Evolutionary conservation across 345 rosid species (phyloP), one percentile per base, ranked within the genome.

Genomic region (Linum trigynum): DNA sequence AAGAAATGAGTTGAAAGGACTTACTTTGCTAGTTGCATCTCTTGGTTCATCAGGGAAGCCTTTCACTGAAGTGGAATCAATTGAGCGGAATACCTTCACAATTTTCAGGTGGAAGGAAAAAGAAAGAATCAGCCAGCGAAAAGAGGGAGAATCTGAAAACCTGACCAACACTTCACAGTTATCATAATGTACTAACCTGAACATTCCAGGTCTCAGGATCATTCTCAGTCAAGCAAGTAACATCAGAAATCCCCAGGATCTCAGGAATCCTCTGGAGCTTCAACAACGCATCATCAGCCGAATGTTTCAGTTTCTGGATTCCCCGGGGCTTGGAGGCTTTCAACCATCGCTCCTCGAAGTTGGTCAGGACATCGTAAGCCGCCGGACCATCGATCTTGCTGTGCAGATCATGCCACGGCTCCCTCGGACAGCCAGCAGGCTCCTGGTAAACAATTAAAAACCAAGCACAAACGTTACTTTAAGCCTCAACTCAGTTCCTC

Each of bases 401-500:
- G 61, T 57, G 61, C 61, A 57, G 3, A 57, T 57, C 61, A 57
- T 57, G 61, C 61, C 61, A 57, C 23, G 61, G 61, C 61, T 57
- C 35, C 7, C 61, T 15, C 2, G 61, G 61, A 37, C 36, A 32
- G 2, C 61, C 61, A 57, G 61, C 23, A 12, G 61, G 38, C 5
- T 57, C 61, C 59, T 57, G 59, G 35, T 16, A 57, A 1, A 57
- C 4, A 23, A 23, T 23, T 23, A 23, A 23, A 23, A 0, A 23
- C 32, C 32, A 23, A 23, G 32, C 32, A 23, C 32, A 0, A 23
- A 23, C 32, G 1, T 23, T 23, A 23, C 32, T 23, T 23, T 23
- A 23, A 23, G 32, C 32, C 32, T 23, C 32, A 23, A 23, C 32
- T 23, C 32, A 14, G 53, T 48, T 48, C 53, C 7, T 7, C 9